Conservation (phyloP, 306 rosid species). For the Nissolia schottii region DNA sequence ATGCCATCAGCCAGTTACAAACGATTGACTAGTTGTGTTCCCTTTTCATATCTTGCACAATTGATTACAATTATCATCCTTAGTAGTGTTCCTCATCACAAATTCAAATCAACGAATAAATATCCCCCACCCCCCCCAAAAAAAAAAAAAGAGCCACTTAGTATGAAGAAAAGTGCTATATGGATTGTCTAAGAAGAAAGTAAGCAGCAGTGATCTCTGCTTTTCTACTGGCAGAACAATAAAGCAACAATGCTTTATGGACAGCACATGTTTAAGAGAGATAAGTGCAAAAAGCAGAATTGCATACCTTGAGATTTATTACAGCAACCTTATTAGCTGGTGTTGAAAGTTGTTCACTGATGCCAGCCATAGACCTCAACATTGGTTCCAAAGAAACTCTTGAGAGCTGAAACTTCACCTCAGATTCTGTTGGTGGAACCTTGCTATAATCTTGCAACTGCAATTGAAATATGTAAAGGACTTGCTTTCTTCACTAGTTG, state of each 20-base stretch:
- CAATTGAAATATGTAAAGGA: slow-evolving; percentile 19
- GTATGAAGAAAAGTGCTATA: background rate
- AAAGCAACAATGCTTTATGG: slow-evolving; percentile 9
- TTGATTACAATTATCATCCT: slow-evolving; percentile 4
- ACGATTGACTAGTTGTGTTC: background rate
- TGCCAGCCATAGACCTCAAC: slow-evolving; percentile 87
- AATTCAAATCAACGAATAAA: background rate
- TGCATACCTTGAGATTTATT: slow-evolving; percentile 80
- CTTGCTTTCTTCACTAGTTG: background rate
- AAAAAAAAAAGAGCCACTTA: background rate
- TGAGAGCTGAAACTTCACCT: slow-evolving; percentile 89
- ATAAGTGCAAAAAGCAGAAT: slow-evolving; percentile 10
- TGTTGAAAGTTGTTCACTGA: slow-evolving; percentile 81
- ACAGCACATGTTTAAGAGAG: background rate
- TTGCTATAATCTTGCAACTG: slow-evolving; percentile 86
- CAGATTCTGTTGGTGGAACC: slow-evolving; percentile 70
- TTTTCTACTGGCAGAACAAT: slow-evolving; percentile 2
- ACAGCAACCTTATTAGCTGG: slow-evolving; percentile 95
- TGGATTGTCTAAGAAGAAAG: background rate
- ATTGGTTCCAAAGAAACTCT: slow-evolving; percentile 80
- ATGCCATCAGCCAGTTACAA: background rate
- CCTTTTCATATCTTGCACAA: background rate
- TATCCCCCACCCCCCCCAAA: background rate
- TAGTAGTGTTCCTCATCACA: background rate
- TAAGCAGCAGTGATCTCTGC: background rate